phyloP scores from a whole-genome alignment of 163 green algal genomes.

The Volvox carteri region DNA sequence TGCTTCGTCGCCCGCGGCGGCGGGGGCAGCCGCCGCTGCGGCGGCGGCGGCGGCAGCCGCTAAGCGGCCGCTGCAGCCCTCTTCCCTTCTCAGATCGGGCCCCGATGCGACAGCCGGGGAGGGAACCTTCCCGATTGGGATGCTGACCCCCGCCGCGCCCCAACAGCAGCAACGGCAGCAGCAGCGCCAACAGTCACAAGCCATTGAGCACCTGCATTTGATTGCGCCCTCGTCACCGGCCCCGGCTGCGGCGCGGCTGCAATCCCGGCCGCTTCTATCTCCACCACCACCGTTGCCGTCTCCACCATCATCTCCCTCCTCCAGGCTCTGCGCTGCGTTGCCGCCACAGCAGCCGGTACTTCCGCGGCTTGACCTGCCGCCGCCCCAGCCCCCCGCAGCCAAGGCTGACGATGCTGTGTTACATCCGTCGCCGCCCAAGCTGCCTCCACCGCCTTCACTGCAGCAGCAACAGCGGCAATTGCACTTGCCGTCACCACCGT shows the following conservation, averaged over 20 bases:
- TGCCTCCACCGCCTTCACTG: not conserved
- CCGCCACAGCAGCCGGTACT: not conserved
- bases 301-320: not conserved
- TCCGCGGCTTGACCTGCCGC: not conserved
- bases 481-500: not conserved
- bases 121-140: too few species aligned
- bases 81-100: not conserved
- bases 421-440: not conserved
- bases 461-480: not conserved
- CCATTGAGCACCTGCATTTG: too few species aligned
- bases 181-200: too few species aligned
- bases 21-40: not conserved
- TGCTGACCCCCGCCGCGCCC: too few species aligned
- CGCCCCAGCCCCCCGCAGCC: not conserved
- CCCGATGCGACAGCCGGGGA: not conserved
- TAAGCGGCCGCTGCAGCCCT: not conserved
- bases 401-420: not conserved
- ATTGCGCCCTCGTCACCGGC: not conserved
- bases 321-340: not conserved
- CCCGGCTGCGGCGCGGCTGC: not conserved
- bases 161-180: too few species aligned
- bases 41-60: not conserved
- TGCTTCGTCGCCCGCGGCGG: not conserved
- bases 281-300: not conserved
- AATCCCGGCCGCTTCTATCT: not conserved